These are phyloP conservation scores for Sarocladium strictum DNA, from an alignment of 2,329 filamentous ascomycete genomes.

Conservation along the genomic window DNA sequence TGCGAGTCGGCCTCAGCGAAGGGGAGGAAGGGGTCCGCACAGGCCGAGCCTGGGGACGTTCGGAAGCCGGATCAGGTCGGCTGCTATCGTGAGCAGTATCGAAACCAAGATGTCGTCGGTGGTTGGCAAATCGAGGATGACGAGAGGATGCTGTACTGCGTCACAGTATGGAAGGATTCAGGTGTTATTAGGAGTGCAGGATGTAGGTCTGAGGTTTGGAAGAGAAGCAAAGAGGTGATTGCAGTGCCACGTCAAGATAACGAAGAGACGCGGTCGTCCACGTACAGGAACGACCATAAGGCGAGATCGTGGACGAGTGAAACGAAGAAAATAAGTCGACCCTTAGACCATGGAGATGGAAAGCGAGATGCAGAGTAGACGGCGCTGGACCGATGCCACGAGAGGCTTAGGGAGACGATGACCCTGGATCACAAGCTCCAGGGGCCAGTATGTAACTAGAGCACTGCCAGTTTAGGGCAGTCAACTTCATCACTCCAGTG, in stretches of 20 bases:
- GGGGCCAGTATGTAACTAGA: not conserved
- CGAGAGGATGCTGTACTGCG: not conserved
- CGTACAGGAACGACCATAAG: not conserved
- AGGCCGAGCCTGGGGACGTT: conserved; percentile 4
- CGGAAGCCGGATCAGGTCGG: not conserved
- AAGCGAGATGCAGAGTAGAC: not conserved
- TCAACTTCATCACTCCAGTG: not conserved
- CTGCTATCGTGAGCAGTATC: not conserved
- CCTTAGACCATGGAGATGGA: not conserved
- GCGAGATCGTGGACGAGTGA: not conserved
- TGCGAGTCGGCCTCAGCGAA: no score
- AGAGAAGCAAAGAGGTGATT: not conserved
- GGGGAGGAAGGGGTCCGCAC: not conserved
- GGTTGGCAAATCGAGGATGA: not conserved
- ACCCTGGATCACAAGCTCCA: conserved; percentile 1
- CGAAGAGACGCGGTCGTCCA: not conserved
- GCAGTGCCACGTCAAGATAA: not conserved
- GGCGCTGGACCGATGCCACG: not conserved
- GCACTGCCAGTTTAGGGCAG: not conserved
- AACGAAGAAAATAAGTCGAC: not conserved
- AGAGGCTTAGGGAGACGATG: not conserved
- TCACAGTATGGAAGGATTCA: not conserved
- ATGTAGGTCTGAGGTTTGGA: not conserved
- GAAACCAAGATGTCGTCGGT: not conserved
- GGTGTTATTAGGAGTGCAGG: not conserved